Evolutionary conservation across 2,329 filamentous ascomycete species (phyloP), one percentile per base, ranked within the genome.

Genomic region (Westerdykella aurantiaca): DNA sequence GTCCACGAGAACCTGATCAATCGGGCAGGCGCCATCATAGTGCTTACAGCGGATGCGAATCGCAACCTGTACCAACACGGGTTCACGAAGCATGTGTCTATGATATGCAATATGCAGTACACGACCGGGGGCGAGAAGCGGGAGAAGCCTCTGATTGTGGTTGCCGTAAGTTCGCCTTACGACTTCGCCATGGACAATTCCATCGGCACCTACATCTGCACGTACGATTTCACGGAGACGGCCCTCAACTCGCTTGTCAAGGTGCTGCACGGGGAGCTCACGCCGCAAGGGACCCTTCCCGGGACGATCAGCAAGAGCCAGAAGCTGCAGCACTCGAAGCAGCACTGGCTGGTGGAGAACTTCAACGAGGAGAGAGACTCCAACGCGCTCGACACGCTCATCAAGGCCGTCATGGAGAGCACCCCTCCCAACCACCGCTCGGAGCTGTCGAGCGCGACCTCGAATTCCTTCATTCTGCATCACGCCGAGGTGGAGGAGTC

Each of bases 221-320:
- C 90, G 0, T 96, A 94, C 65, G 90, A 96, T 69, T 96, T 95
- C 59, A 96, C 91, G 0, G 91, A 96, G 57, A 91, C 86, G 6
- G 89, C 91, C 14, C 80, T 96, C 71, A 83, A 85, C 48, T 87
- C 89, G 1, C 72, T 95, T 4, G 88, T 94, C 14, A 83, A 88
- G 46, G 85, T 88, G 0, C 71, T 96, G 0, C 91, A 91, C 55
- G 90, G 90, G 9, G 87, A 94, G 48, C 65, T 82, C 21, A 69
- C 70, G 1, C 75, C 80, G 0, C 72, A 72, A 6, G 80, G 80
- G 12, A 69, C 72, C 7, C 60, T 82, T 9, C 80, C 80, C 0
- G 80, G 90, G 1, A 91, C 88, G 0, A 78, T 95, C 51, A 82
- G 86, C 45, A 91, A 91, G 67, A 94, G 84, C 62, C 86, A 89